These are phyloP conservation scores for Globisporangium nunn DNA, from an alignment of 352 stramenopile genomes.

Conservation along the genomic window DNA sequence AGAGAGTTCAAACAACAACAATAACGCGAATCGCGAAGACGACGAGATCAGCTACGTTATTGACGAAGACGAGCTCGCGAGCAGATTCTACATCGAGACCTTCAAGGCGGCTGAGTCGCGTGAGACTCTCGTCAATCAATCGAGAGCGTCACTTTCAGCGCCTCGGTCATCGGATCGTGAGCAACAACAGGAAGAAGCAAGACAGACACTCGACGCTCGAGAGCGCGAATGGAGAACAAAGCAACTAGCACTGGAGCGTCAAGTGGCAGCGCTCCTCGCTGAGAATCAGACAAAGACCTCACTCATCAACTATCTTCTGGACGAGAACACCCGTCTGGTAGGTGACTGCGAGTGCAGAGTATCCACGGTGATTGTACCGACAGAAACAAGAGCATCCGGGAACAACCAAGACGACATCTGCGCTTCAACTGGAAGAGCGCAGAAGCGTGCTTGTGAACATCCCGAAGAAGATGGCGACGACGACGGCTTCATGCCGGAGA, in stretches of 20 bases:
- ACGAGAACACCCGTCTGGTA: conserved; percentile 7
- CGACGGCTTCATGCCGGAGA: neutral
- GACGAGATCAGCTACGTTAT: conserved; percentile 7
- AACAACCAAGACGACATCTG: neutral
- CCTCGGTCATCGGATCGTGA: neutral
- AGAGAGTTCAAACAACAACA: neutral
- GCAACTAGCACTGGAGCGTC: conserved; percentile 10
- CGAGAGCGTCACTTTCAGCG: neutral
- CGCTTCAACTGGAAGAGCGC: conserved; percentile 11
- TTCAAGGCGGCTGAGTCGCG: conserved; percentile 2
- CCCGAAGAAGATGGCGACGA: neutral
- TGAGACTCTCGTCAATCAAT: conserved; percentile 5
- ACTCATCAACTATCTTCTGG: conserved; percentile 10
- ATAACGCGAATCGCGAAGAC: neutral
- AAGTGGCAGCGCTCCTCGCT: conserved; percentile 9
- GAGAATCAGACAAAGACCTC: conserved; percentile 10
- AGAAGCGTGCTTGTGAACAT: neutral
- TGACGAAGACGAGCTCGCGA: conserved; percentile 6
- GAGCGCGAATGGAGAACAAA: conserved; percentile 2
- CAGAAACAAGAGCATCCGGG: neutral
- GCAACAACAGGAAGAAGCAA: neutral
- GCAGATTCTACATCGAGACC: conserved; percentile 7
- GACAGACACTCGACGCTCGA: neutral
- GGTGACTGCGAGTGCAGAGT: conserved; percentile 4
- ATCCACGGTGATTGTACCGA: neutral